Evolutionary conservation across 257 asterid genomes (phyloP).

Genomic region (Forsythia viridissima): DNA sequence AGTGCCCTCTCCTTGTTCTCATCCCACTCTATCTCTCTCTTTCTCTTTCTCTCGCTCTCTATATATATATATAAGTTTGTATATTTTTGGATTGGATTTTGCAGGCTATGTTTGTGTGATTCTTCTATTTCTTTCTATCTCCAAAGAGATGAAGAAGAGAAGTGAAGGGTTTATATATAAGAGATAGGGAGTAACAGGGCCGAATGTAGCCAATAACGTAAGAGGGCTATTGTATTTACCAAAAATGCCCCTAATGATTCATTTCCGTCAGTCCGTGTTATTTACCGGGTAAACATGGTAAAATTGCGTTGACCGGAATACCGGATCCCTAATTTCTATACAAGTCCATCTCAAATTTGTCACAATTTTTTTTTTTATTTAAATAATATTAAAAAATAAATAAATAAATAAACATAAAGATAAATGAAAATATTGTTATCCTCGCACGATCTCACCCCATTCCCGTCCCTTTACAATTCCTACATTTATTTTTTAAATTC

Average conservation of each 20-base stretch:
- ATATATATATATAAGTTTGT: background rate
- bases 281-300: constrained; percentile 46
- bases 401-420: too few relatives aligned
- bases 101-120: constrained; percentile 17
- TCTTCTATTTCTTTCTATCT: constrained; percentile 14
- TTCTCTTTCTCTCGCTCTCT: constrained; percentile 4
- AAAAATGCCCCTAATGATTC: constrained; percentile 26
- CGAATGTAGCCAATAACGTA: constrained; percentile 3
- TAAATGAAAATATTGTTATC: too few relatives aligned
- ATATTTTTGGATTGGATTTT: background rate
- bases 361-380: too few relatives aligned
- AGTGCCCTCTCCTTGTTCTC: constrained; percentile 63
- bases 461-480: too few relatives aligned
- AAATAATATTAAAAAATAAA: too few relatives aligned
- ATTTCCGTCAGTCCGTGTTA: constrained; percentile 22
- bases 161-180: background rate
- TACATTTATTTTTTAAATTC: too few relatives aligned
- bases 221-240: constrained; percentile 23
- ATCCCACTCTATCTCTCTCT: constrained; percentile 4
- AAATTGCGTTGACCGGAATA: constrained; percentile 70
- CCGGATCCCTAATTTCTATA: constrained; percentile 43
- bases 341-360: too few relatives aligned
- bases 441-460: too few relatives aligned
- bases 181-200: background rate
- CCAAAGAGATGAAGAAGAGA: constrained; percentile 32